Evolutionary conservation across 441 rosid genomes (phyloP).

Genomic region (Lepidium campestre): DNA sequence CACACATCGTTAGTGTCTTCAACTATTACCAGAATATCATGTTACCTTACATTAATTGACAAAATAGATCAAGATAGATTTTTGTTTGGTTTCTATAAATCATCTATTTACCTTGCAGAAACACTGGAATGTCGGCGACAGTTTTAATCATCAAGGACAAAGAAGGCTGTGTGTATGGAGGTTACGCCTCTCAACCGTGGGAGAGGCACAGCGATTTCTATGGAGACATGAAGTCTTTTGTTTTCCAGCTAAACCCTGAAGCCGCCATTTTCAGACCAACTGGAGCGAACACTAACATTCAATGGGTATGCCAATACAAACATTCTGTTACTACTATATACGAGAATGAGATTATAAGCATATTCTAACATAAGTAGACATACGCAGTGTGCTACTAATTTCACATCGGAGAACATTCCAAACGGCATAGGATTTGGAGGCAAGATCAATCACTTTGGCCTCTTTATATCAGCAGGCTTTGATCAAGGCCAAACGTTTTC

Average conservation of each 20-base stretch:
- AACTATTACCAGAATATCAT: background rate
- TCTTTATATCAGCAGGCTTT: constrained; percentile 68
- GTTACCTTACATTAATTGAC: background rate
- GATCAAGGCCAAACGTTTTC: constrained; percentile 71
- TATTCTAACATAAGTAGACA: background rate
- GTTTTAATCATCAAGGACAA: constrained; percentile 67
- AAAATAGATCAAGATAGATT: background rate
- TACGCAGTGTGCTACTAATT: constrained; percentile 75
- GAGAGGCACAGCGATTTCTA: constrained; percentile 77
- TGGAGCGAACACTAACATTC: constrained; percentile 75
- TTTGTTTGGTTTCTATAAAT: background rate
- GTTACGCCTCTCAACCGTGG: constrained; percentile 91
- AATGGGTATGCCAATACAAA: constrained; percentile 55
- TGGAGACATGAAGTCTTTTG: constrained; percentile 86
- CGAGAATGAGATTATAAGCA: background rate
- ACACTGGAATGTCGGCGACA: constrained; percentile 48
- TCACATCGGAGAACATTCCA: constrained; percentile 81
- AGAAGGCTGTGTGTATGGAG: constrained; percentile 76
- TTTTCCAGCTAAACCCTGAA: constrained; percentile 71
- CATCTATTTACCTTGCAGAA: constrained; percentile 38
- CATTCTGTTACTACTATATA: background rate
- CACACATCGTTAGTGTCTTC: constrained; percentile 47
- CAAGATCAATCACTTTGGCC: constrained; percentile 65
- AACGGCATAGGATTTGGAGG: constrained; percentile 93
- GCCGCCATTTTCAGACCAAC: constrained; percentile 75